These are phyloP conservation scores for Ramaria sp. DNA, from an alignment of 768 basidiomycete genomes.

Conservation along the genomic window DNA sequence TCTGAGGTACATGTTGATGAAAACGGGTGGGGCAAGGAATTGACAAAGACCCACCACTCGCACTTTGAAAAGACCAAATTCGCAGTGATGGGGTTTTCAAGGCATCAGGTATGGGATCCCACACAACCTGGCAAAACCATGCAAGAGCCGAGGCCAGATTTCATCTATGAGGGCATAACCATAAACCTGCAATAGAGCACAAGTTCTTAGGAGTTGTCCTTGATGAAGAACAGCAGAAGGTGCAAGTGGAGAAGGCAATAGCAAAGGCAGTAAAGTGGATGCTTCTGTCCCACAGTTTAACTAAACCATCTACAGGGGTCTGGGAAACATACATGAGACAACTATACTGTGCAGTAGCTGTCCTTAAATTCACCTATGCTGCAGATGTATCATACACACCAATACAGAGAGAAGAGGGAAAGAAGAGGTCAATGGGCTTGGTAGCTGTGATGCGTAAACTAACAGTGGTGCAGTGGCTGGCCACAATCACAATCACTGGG, in stretches of 20 bases:
- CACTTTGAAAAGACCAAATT: no score
- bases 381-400: neutral
- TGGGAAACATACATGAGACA: constrained; percentile 6
- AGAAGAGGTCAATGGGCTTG: neutral
- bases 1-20: no score
- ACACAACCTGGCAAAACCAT: no score
- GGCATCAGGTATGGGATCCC: no score
- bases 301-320: constrained; percentile 1
- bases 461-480: constrained; percentile 3
- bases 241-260: constrained; percentile 11
- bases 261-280: constrained; percentile 4
- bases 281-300: neutral
- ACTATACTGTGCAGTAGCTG: constrained; percentile 10
- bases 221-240: no score
- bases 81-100: no score
- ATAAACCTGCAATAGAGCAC: no score
- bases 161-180: no score
- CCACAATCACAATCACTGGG: constrained; percentile 1
- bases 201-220: no score
- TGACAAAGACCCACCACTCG: no score
- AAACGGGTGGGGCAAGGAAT: no score
- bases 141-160: no score
- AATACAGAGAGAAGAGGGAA: neutral
- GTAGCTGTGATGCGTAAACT: neutral
- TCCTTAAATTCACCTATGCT: constrained; percentile 17